phyloP scores from a whole-genome alignment of 176 grass and related monocot genomes.

The Eremochloa ophiuroides region DNA sequence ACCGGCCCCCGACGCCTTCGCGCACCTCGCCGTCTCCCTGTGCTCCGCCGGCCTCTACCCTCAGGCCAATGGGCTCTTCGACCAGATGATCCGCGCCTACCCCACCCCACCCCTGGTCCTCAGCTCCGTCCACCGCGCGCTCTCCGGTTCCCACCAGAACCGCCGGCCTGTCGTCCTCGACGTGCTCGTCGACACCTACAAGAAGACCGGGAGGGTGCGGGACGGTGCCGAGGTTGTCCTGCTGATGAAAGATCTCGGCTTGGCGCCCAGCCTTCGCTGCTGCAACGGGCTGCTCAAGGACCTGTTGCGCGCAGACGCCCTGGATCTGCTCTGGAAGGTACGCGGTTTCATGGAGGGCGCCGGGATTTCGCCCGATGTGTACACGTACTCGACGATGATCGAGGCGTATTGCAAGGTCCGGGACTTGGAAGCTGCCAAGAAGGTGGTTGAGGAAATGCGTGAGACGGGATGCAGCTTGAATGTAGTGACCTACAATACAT shows the following conservation, averaged over 20 bases:
- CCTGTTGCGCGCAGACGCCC: constrained; percentile 45
- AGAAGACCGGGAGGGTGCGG: constrained; percentile 44
- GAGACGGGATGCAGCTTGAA: constrained; percentile 43
- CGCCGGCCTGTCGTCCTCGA: constrained; percentile 38
- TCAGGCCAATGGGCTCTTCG: constrained; percentile 44
- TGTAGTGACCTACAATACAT: constrained; percentile 47
- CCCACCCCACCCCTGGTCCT: constrained; percentile 31
- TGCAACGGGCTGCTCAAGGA: constrained; percentile 72
- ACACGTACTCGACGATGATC: constrained; percentile 63
- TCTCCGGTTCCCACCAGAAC: not conserved
- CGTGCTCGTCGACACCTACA: constrained; percentile 66
- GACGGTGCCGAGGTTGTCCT: constrained; percentile 44
- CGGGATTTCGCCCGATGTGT: constrained; percentile 36
- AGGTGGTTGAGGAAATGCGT: constrained; percentile 58
- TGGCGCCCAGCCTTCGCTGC: constrained; percentile 57
- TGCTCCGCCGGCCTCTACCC: constrained; percentile 27
- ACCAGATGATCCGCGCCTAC: constrained; percentile 53
- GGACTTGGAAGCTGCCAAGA: constrained; percentile 47
- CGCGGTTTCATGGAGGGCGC: constrained; percentile 32
- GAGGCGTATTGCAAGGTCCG: constrained; percentile 48
- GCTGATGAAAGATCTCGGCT: constrained; percentile 37
- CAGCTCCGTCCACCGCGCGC: constrained; percentile 15
- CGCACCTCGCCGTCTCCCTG: constrained; percentile 43
- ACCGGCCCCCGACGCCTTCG: constrained; percentile 35
- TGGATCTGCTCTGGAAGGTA: constrained; percentile 75